Percentiles rank a stretch among this genome's conserved stretches.
Conservation (phyloP, 495 filamentous ascomycete species). For the Jackrogersella minutella region DNA sequence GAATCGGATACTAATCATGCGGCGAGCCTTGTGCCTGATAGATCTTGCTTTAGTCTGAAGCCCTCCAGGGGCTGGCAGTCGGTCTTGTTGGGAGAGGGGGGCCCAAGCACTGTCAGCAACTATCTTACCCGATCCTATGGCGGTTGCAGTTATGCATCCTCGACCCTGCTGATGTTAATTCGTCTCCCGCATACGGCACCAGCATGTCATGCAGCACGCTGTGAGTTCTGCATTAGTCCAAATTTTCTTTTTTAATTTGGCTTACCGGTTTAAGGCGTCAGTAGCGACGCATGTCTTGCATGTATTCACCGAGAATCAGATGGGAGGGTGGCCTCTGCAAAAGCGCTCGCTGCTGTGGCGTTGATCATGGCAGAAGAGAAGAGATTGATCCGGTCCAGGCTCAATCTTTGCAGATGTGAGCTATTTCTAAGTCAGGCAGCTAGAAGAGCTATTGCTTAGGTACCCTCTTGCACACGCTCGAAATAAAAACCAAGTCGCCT, state of each 20-base stretch:
- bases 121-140: constrained; percentile 30
- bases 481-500: background rate
- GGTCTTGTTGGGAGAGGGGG: constrained; percentile 21
- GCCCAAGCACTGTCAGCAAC: constrained; percentile 18
- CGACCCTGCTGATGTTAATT: constrained; percentile 24
- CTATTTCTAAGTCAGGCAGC: too few species aligned
- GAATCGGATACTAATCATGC: constrained; percentile 2
- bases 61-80: background rate
- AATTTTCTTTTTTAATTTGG: background rate
- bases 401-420: too few species aligned
- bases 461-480: too few species aligned
- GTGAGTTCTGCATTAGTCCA: constrained; percentile 21
- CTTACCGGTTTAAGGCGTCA: constrained; percentile 9
- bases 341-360: background rate
- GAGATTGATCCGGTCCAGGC: background rate
- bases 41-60: constrained; percentile 15
- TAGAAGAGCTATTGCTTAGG: background rate
- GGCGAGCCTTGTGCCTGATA: constrained; percentile 8
- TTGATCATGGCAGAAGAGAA: background rate
- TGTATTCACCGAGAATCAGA: constrained; percentile 4
- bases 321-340: background rate
- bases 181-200: constrained; percentile 21
- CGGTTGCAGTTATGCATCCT: constrained; percentile 18
- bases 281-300: constrained; percentile 13
- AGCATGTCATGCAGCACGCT: constrained; percentile 20